Conservation (phyloP, 2,329 filamentous ascomycete genomes). For the Penicillium polonicum region DNA sequence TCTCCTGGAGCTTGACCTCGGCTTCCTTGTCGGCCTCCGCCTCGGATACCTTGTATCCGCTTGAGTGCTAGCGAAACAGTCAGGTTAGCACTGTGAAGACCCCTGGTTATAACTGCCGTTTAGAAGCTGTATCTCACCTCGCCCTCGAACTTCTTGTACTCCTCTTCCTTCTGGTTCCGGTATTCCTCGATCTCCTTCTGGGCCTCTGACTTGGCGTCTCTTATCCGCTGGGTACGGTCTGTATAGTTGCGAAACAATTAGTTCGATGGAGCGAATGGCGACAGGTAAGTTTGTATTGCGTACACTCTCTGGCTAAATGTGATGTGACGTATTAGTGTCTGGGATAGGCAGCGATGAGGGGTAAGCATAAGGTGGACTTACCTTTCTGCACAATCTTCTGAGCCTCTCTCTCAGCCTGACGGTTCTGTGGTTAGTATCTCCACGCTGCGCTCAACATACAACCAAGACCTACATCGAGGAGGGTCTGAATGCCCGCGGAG, state of each 20-base stretch:
- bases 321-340: constrained; percentile 28
- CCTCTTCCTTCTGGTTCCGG: constrained; percentile 81
- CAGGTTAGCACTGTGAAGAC: not conserved
- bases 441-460: not conserved
- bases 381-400: constrained; percentile 99
- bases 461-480: constrained; percentile 78
- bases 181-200: constrained; percentile 98
- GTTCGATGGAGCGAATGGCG: constrained; percentile 9
- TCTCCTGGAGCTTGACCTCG: constrained; percentile 77
- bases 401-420: constrained; percentile 90
- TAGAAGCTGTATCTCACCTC: constrained; percentile 52
- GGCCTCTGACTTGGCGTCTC: constrained; percentile 91
- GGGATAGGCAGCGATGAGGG: not conserved
- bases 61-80: constrained; percentile 66
- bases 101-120: not conserved
- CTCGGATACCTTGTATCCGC: constrained; percentile 82
- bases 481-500: constrained; percentile 95
- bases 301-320: constrained; percentile 80
- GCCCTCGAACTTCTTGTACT: constrained; percentile 92
- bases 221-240: constrained; percentile 96
- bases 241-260: constrained; percentile 14
- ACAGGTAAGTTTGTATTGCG: constrained; percentile 18
- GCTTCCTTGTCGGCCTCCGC: constrained; percentile 77
- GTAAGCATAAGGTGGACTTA: constrained; percentile 42
- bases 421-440: constrained; percentile 14